Evolutionary conservation across 1,139 yeast species (phyloP).

Genomic region (Pichia sp.): DNA sequence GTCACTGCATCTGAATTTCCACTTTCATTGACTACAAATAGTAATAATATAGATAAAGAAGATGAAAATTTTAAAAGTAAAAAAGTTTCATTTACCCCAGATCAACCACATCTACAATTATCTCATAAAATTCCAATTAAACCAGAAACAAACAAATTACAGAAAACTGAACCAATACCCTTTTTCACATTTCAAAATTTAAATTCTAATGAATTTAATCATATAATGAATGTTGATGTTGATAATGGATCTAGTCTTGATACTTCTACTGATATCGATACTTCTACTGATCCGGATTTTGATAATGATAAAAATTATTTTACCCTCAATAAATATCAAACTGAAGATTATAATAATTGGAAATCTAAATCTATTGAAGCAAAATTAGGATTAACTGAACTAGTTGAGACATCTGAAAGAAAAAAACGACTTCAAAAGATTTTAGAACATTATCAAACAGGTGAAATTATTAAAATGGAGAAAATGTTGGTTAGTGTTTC

Average conservation of each 20-base stretch:
- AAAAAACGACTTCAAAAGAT: conserved; percentile 18
- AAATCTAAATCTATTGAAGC: conserved; percentile 13
- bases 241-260: no score
- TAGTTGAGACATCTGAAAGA: conserved; percentile 7
- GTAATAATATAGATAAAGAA: not conserved
- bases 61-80: no score
- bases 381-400: conserved; percentile 15
- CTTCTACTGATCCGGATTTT: not conserved
- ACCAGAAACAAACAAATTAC: no score
- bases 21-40: no score
- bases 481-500: conserved; percentile 57
- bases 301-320: not conserved
- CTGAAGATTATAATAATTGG: conserved; percentile 10
- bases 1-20: conserved; percentile 7
- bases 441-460: conserved; percentile 34
- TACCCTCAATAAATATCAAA: conserved; percentile 8
- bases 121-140: no score
- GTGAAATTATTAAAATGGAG: conserved; percentile 61
- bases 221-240: no score
- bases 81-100: no score
- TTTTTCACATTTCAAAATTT: no score
- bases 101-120: no score
- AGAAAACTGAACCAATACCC: no score
- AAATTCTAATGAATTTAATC: no score
- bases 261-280: no score